Base-by-base conservation (phyloP, 2,329 filamentous ascomycete species). In the Epichloe sp. region DNA sequence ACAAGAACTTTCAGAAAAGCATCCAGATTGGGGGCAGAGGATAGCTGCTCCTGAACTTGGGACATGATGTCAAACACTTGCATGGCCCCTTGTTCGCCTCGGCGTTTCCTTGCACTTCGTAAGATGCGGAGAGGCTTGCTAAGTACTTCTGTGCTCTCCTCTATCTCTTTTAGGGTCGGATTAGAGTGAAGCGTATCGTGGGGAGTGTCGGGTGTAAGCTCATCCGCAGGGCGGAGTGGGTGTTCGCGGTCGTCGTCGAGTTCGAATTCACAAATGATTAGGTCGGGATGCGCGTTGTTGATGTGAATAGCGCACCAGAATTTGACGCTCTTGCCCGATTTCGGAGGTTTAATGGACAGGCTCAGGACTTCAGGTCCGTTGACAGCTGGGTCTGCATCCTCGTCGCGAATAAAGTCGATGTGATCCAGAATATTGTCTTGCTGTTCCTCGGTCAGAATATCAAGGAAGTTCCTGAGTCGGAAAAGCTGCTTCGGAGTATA, bases 11-110 rank as follows among this genome's bases (percentile, higher is more conserved):
- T 91, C 38, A 95, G 70, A 53, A 95, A 88, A 1, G 66, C 73
- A 1, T 88, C 82, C 1, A 95, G 70, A 53, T 77, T 83, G 0
- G 80, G 73, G 1, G 88, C 86, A 26, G 80, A 78, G 4, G 86
- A 79, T 12, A 95, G 72, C 63, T 95, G 89, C 59, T 95, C 88
- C 63, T 95, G 88, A 1, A 95, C 85, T 63, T 95, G 89, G 1
- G 86, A 88, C 79, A 95, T 86, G 56, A 95, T 89, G 65, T 88
- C 89, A 66, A 94, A 94, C 1, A 93, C 86, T 59, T 94, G 85
- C 82, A 93, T 93, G 0, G 86, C 86, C 5, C 85, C 85, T 44
- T 87, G 85, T 60, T 93, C 86, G 5, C 86, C 86, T 57, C 81
- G 80, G 47, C 83, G 75, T 60, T 86, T 87, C 10, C 87, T 78